Evolutionary conservation across 257 asterid genomes (phyloP), one percentile per base, ranked within the genome.

Genomic region (Ehretia macrophylla): DNA sequence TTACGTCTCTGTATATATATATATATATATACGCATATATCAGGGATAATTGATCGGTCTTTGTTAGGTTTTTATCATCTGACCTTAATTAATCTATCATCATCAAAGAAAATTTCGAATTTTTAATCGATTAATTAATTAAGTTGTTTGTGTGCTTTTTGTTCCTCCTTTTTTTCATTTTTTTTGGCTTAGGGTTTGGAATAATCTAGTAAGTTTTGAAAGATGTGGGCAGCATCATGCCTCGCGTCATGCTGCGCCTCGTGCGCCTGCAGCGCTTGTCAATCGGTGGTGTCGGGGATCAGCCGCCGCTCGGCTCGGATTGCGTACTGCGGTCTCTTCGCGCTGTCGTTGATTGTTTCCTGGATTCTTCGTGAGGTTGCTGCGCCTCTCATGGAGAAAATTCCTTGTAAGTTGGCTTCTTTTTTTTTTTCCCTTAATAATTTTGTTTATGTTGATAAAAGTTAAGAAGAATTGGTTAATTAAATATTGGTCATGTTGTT

Each of bases 331-430:
- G 96, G 96, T 21, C 95, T 88, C 53, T 88, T 88, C 11, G 95
- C 80, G 17, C 81, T 88, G 55, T 85, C 96, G 0, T 79, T 88
- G 63, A 56, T 88, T 16, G 96, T 88, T 38, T 81, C 96, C 4
- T 88, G 96, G 96, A 83, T 88, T 68, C 87, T 88, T 56, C 74
- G 96, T n/a, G 92, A 88, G 62, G 92, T 88, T 57, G 96, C 96
- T 57, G 90, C 96, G 0, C 96, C 96, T 47, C 79, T 88, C 55
- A 72, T 88, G 92, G 96, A 88, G 77, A 83, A 83, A 67, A 83
- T 88, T 13, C 96, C 96, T 5, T 88, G 96, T 88, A 66, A 69
- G 88, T 39, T 3, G n/a, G 27, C 40, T 9, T 58, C 4, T 5
- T 10, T 35, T 11, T 20, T 44, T 8, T 56, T 40, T 5, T 13